Base-by-base conservation (phyloP, 441 rosid genomes). In the Populus hybrid region DNA sequence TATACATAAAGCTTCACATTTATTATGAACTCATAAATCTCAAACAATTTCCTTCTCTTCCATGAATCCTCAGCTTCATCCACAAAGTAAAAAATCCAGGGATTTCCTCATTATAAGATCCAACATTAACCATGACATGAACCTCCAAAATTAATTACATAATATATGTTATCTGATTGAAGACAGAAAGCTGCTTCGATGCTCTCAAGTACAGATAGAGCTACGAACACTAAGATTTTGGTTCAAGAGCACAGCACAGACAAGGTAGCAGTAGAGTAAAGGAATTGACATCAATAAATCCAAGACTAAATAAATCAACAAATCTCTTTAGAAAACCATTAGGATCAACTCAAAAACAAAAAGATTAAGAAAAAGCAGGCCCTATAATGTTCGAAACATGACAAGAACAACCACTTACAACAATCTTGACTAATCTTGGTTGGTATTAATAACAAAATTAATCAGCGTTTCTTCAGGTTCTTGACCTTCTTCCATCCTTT, bases 401-500 rank as follows among this genome's bases (percentile, higher is more conserved):
- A 11, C 1, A 46, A 46, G 57, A 46, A 14, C 57, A 46, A 14
- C 57, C 16, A 46, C 12, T 46, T 46, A 46, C 20, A 34, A 34
- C 35, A 34, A 34, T 6, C 35, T 34, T 34, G 35, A 34, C 35
- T 34, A 34, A 34, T 34, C 35, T 34, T 34, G 35, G 35, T 34
- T 34, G 35, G 35, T 34, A 40, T 40, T 3, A 40, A 40, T 0
- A 40, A 10, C 14, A 3, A 40, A 40, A 40, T 40, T 40, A 50
- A 83, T 86, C 83, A 93, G 75, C 94, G 91, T 76, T 86, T 91
- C 72, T 89, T 82, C 73, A 89, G 80, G 74, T 88, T 85, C 88
- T 89, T 95, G 79, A 95, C 92, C 83, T 92, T 95, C 82, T 59
- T 36, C 98, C 97, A 95, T 1, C 99, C 99, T 81, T 93, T 93